Base-by-base conservation (phyloP, 116 monocot species). In the Posidonia oceanica region DNA sequence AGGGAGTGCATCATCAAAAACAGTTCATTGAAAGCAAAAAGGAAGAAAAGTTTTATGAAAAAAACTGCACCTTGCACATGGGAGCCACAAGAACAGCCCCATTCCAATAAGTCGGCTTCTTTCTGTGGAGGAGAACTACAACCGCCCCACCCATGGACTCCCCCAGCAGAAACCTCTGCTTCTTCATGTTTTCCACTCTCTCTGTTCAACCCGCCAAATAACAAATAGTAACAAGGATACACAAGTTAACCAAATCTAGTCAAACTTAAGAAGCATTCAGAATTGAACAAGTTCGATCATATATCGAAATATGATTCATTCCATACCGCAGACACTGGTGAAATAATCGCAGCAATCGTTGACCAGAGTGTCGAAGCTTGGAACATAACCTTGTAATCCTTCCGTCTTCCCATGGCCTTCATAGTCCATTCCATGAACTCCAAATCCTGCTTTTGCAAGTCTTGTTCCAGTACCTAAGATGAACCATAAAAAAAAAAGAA, bases 61-160 rank as follows among this genome's bases (percentile, higher is more conserved):
- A 57, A 39, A 52, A 4, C 4, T 48, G 42, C 23, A 88, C 87
- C 91, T 91, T 91, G 81, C 91, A 91, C 87, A 91, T 87, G 2
- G 91, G 91, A 52, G 91, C 87, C 66, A 91, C 85, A 18, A 88
- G 70, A 70, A 91, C 81, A n/a, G 83, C 83, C 5, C 91, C 91
- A 72, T 88, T 70, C 91, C 91, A 91, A 64, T 65, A 85, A 0
- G 22, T 59, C 3, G 83, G 83, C 40, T 75, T 71, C 75, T 80
- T 85, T 65, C 80, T 80, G 52, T 92, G 86, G 6, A 88, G 66
- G 15, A 71, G 53, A 21, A 92, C 70, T 5, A 36, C 88, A 7
- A 92, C 85, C 21, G 88, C 92, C 39, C 92, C 92, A 39, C 92
- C 92, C 92, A 92, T 92, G 66, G 92, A 92, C 67, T 88, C 88